phyloP scores from a whole-genome alignment of 2,329 filamentous ascomycete species.

The Didymella exigua region DNA sequence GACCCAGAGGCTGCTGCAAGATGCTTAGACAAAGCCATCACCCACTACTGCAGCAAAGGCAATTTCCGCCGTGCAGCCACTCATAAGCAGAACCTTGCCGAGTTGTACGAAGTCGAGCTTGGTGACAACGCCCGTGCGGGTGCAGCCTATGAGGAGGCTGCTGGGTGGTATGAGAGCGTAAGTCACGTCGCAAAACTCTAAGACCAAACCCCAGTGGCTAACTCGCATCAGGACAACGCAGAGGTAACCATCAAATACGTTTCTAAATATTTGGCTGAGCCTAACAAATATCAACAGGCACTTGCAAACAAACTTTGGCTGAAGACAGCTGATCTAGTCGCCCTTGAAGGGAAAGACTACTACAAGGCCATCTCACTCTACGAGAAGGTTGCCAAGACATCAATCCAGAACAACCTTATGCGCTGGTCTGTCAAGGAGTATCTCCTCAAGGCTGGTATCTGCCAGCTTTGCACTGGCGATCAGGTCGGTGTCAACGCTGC shows the following conservation, averaged over 20 bases:
- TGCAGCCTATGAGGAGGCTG: slow-evolving; percentile 82
- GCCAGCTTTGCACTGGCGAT: slow-evolving; percentile 79
- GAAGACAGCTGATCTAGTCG: slow-evolving; percentile 87
- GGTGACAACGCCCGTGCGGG: slow-evolving; percentile 79
- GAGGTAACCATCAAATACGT: slow-evolving; percentile 32
- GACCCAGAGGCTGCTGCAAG: slow-evolving; percentile 82
- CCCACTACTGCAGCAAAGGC: slow-evolving; percentile 85
- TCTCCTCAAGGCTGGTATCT: slow-evolving; percentile 91
- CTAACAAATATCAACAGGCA: slow-evolving; percentile 48
- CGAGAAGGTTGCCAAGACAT: slow-evolving; percentile 79
- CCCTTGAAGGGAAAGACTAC: slow-evolving; percentile 79
- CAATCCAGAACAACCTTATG: slow-evolving; percentile 80
- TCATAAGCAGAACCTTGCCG: slow-evolving; percentile 86
- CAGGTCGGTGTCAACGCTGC: slow-evolving; percentile 79
- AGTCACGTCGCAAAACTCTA: slow-evolving; percentile 11
- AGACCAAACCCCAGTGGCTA: slow-evolving; percentile 15
- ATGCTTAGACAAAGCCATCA: slow-evolving; percentile 78
- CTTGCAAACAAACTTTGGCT: slow-evolving; percentile 93
- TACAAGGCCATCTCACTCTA: slow-evolving; percentile 58
- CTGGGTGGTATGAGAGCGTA: slow-evolving; percentile 77
- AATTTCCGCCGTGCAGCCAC: slow-evolving; percentile 91
- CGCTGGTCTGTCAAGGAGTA: slow-evolving; percentile 80
- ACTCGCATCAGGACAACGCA: slow-evolving; percentile 42
- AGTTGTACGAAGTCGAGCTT: slow-evolving; percentile 82
- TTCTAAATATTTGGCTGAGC: slow-evolving; percentile 21